Conservation (phyloP, 345 rosid species). For the Draba incana region DNA sequence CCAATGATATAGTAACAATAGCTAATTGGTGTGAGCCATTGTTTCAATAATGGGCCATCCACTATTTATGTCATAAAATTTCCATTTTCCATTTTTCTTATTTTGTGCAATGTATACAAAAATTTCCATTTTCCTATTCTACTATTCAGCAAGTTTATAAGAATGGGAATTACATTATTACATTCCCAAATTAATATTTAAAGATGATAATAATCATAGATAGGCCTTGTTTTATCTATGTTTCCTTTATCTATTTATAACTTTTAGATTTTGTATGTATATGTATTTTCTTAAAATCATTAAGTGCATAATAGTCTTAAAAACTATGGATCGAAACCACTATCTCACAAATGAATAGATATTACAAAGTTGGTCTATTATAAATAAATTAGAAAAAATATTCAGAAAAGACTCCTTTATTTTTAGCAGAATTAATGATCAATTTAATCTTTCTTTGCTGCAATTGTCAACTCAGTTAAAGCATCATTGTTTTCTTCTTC, state of each 20-base stretch:
- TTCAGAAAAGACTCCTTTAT: not conserved
- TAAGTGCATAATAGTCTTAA: not conserved
- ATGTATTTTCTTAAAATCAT: not conserved
- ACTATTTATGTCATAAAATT: slow-evolving; percentile 8
- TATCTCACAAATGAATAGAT: not conserved
- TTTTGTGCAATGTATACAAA: not conserved
- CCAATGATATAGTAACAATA: not conserved
- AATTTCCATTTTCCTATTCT: not conserved
- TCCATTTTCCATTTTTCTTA: not conserved
- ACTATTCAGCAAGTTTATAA: not conserved
- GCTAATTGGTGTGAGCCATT: not conserved
- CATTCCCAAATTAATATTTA: not conserved
- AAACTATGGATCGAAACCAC: slow-evolving; percentile 9
- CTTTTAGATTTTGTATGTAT: not conserved
- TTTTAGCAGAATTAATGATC: no score
- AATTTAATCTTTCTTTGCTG: no score
- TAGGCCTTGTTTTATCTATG: not conserved
- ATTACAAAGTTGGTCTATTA: not conserved
- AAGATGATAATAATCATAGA: not conserved
- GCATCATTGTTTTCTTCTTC: not conserved
- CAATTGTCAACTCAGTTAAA: not conserved
- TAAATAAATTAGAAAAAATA: not conserved
- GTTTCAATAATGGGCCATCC: not conserved
- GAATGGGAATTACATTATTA: not conserved
- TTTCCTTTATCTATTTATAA: not conserved